These are phyloP conservation scores for Arabidopsis arenosa DNA, from an alignment of 345 rosid genomes.

Conservation along the genomic window DNA sequence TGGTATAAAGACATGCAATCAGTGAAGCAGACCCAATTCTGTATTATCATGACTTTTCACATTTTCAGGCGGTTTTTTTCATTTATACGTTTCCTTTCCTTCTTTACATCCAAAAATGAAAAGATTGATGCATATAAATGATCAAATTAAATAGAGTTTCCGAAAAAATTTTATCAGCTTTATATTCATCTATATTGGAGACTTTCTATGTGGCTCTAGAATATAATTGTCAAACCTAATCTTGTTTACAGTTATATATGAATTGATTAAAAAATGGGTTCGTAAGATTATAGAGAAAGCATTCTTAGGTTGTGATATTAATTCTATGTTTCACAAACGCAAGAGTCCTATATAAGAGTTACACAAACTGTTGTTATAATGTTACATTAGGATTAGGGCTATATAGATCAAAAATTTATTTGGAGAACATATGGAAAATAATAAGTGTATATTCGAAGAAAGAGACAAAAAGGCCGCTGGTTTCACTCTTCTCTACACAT, in stretches of 20 bases:
- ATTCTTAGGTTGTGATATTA: neutral
- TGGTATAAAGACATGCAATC: constrained; percentile 36
- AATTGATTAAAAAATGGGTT: neutral
- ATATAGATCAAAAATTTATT: no score
- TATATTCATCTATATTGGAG: neutral
- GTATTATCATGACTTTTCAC: constrained; percentile 10
- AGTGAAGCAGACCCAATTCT: constrained; percentile 28
- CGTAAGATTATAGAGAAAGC: neutral
- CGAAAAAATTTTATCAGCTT: neutral
- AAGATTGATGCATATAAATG: neutral
- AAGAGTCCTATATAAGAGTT: no score
- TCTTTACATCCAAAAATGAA: neutral
- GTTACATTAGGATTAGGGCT: no score
- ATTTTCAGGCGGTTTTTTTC: constrained; percentile 2
- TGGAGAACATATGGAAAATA: no score
- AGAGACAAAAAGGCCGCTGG: constrained; percentile 42
- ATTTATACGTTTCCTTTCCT: neutral
- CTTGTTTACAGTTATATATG: neutral
- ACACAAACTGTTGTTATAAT: no score
- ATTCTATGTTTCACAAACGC: no score
- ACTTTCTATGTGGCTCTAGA: neutral
- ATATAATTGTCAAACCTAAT: constrained; percentile 1
- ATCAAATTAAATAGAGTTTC: neutral
- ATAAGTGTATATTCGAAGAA: neutral
- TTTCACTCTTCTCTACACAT: constrained; percentile 20